Conservation (phyloP, 169 alveolate genomes). For the Plasmodium inui region DNA sequence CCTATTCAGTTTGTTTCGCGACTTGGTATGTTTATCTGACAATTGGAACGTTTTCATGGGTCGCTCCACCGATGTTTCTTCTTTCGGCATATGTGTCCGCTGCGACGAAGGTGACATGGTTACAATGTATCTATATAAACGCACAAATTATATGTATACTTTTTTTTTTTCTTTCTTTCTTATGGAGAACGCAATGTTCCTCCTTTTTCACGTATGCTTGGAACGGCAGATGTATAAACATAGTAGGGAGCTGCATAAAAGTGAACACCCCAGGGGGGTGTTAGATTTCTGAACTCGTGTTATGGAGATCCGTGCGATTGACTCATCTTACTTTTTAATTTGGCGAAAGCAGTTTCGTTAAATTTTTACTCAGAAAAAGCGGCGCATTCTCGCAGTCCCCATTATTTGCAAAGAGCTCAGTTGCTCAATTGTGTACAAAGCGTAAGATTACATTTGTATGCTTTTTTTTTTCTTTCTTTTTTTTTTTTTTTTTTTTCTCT, state of each 20-base stretch:
- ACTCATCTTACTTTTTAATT: not conserved
- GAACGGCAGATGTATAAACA: not conserved
- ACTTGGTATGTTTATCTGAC: not conserved
- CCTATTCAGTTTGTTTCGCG: not conserved
- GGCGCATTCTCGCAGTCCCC: not conserved
- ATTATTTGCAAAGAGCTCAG: not conserved
- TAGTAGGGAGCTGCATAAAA: not conserved
- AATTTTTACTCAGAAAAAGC: not conserved
- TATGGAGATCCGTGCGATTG: not conserved
- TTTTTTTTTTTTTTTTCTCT: not conserved
- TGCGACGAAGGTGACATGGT: not conserved
- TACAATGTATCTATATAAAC: not conserved
- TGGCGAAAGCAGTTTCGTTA: not conserved
- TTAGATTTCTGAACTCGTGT: not conserved
- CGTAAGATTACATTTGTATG: not conserved
- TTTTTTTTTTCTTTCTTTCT: not conserved
- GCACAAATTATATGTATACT: not conserved
- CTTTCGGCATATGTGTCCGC: not conserved
- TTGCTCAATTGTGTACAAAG: not conserved
- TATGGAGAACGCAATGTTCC: not conserved
- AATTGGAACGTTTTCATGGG: not conserved
- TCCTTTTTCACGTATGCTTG: not conserved
- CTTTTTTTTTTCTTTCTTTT: not conserved
- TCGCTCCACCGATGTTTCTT: not conserved
- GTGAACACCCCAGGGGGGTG: not conserved